Evolutionary conservation across 305 asterid species (phyloP).

Genomic region (Fraxinus latifolia): DNA sequence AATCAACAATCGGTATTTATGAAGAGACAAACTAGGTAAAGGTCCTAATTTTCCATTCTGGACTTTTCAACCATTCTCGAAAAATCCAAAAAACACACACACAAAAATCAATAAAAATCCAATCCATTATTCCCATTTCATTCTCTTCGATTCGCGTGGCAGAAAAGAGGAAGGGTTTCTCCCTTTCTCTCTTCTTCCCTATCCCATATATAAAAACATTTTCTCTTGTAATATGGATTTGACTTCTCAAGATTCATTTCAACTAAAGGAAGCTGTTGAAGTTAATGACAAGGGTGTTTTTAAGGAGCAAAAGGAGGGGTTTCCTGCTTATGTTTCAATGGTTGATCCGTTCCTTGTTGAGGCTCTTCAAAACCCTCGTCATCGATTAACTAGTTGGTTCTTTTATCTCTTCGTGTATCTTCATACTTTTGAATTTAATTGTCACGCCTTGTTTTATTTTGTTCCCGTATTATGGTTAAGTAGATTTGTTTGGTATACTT

Average conservation of each 20-base stretch:
- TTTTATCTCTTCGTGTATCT: neutral
- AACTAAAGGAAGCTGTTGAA: constrained; percentile 16
- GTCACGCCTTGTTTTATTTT: neutral
- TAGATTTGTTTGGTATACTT: neutral
- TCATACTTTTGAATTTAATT: neutral
- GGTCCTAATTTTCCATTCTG: constrained; percentile 9
- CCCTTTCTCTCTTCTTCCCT: constrained; percentile 37
- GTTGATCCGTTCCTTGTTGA: constrained; percentile 96
- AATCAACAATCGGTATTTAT: neutral
- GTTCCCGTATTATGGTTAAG: neutral
- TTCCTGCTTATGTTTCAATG: constrained; percentile 49
- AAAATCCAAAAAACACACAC: neutral
- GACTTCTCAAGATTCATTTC: constrained; percentile 23
- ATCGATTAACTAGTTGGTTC: constrained; percentile 82
- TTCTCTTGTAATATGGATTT: constrained; percentile 30
- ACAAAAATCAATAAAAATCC: constrained; percentile 28
- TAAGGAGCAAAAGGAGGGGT: constrained; percentile 28
- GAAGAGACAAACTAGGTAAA: neutral
- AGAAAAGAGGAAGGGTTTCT: constrained; percentile 35
- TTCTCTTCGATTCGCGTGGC: constrained; percentile 39
- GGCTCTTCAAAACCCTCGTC: constrained; percentile 99
- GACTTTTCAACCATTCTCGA: constrained; percentile 19
- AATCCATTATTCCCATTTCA: constrained; percentile 13
- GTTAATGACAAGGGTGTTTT: constrained; percentile 25
- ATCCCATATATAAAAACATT: constrained; percentile 11